Evolutionary conservation across 192 early-diverging fungal species (phyloP).

Genomic region (Funneliformis geosporum): DNA sequence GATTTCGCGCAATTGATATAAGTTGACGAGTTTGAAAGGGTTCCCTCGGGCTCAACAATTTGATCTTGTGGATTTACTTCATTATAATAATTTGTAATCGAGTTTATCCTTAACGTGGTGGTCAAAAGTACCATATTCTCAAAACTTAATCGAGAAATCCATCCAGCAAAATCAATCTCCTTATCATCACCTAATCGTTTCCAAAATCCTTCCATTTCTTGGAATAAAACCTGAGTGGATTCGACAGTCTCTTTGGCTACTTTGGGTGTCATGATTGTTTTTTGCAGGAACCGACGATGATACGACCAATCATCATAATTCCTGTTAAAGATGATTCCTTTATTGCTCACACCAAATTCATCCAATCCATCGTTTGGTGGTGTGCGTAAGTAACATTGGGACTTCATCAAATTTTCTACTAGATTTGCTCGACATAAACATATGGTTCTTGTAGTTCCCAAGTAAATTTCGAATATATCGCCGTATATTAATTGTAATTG

Average conservation of each 20-base stretch:
- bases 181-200: not conserved
- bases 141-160: not conserved
- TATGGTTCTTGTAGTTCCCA: not conserved
- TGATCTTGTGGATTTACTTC: not conserved
- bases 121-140: not conserved
- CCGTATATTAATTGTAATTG: constrained; percentile 1
- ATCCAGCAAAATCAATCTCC: not conserved
- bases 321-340: constrained; percentile 5
- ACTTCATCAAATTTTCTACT: not conserved
- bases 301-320: not conserved
- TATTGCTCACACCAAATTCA: not conserved
- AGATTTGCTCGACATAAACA: not conserved
- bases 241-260: not conserved
- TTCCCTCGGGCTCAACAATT: not conserved
- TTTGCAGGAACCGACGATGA: not conserved
- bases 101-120: not conserved
- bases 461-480: constrained; percentile 22
- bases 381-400: not conserved
- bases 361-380: not conserved
- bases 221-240: not conserved
- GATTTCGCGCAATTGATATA: not conserved
- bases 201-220: constrained; percentile 2
- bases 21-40: not conserved
- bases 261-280: not conserved
- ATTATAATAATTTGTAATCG: not conserved